phyloP scores from a whole-genome alignment of 1,284 basidiomycete species.

The Heliocybe sulcata region DNA sequence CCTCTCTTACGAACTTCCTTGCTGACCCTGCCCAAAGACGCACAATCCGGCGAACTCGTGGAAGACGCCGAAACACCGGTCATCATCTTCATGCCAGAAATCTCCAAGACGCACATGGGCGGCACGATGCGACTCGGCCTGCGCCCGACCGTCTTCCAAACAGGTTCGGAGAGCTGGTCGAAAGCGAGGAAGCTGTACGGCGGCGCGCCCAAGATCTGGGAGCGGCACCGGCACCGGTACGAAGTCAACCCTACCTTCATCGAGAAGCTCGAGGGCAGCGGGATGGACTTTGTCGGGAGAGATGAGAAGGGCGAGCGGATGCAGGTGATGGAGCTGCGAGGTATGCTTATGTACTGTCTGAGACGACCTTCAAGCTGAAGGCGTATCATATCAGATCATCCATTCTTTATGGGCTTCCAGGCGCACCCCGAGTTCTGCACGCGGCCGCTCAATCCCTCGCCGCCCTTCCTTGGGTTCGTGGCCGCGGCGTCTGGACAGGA shows the following conservation, averaged over 20 bases:
- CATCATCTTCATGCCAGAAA: conserved; percentile 98
- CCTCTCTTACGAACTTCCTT: conserved; percentile 7
- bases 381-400: conserved; percentile 62
- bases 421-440: conserved; percentile 99
- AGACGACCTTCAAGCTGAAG: conserved; percentile 1
- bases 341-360: conserved; percentile 31
- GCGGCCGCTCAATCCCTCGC: conserved; percentile 96
- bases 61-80: conserved; percentile 58
- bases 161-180: conserved; percentile 51
- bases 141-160: conserved; percentile 87
- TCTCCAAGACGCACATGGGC: conserved; percentile 96
- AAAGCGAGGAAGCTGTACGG: conserved; percentile 82
- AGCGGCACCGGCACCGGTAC: conserved; percentile 95
- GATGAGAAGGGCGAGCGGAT: conserved; percentile 96
- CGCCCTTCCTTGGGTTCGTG: conserved; percentile 95
- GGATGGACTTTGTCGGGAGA: conserved; percentile 84
- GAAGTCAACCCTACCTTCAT: conserved; percentile 94
- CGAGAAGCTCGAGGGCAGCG: conserved; percentile 63
- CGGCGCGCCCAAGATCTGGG: conserved; percentile 84
- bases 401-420: conserved; percentile 93
- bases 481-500: conserved; percentile 69
- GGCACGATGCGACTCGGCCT: conserved; percentile 98
- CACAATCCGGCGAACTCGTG: conserved; percentile 86
- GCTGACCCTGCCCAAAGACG: conserved; percentile 38
- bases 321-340: conserved; percentile 89